Conservation (phyloP, 2,329 filamentous ascomycete genomes). For the Calonectria multiphialidica region DNA sequence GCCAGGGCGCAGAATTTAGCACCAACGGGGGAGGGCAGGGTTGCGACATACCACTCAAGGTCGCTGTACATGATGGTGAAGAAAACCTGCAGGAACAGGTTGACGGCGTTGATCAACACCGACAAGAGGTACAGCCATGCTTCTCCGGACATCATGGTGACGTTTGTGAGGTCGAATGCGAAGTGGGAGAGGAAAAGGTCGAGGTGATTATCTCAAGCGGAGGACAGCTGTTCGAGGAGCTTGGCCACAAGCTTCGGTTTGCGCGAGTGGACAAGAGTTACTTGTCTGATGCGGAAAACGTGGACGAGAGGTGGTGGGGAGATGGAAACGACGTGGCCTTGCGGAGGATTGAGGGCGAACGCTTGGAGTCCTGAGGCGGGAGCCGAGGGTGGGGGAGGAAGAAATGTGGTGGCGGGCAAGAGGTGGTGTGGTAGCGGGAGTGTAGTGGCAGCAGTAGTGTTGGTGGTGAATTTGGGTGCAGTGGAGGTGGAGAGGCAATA, state of each 20-base stretch:
- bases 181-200: neutral
- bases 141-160: conserved; percentile 86
- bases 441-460: conserved; percentile 13
- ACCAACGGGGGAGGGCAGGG: conserved; percentile 20
- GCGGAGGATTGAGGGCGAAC: conserved; percentile 12
- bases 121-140: conserved; percentile 98
- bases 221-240: conserved; percentile 43
- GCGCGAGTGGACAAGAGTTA: conserved; percentile 28
- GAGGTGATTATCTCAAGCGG: conserved; percentile 18
- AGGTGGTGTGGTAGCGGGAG: conserved; percentile 40
- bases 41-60: conserved; percentile 87
- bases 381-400: conserved; percentile 30
- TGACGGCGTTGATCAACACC: conserved; percentile 99
- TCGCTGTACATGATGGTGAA: conserved; percentile 99
- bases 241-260: conserved; percentile 41
- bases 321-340: conserved; percentile 30
- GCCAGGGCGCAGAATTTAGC: conserved; percentile 29
- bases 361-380: conserved; percentile 26
- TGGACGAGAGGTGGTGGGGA: conserved; percentile 11
- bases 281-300: conserved; percentile 26
- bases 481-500: conserved; percentile 40
- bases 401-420: conserved; percentile 38
- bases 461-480: conserved; percentile 42
- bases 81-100: conserved; percentile 99
- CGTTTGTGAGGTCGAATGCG: conserved; percentile 22